phyloP scores from a whole-genome alignment of 371 early-diverging fungal species.

The Saksenaea oblongispora region DNA sequence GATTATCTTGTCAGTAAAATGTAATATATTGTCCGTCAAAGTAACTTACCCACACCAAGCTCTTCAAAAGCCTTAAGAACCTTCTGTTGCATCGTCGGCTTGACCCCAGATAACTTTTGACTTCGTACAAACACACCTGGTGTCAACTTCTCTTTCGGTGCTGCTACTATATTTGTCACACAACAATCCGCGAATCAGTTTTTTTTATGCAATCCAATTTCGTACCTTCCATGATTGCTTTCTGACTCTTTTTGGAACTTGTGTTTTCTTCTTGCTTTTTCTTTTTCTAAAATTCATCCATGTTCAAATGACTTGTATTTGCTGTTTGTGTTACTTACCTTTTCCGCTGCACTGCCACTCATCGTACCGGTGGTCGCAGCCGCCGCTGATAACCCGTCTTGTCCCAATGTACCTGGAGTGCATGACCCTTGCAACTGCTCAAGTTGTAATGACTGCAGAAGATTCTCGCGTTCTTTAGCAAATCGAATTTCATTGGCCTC shows the following conservation, averaged over 20 bases:
- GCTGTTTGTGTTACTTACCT: background rate
- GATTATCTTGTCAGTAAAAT: background rate
- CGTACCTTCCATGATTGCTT: constrained; percentile 20
- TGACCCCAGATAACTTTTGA: constrained; percentile 66
- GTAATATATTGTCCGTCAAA: background rate
- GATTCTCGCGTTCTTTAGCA: constrained; percentile 72
- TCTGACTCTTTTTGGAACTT: constrained; percentile 25
- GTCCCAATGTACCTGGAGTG: background rate
- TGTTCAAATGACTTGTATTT: background rate
- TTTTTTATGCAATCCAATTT: background rate
- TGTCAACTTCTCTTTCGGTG: constrained; percentile 65
- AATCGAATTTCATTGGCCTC: constrained; percentile 77
- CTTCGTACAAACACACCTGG: constrained; percentile 80
- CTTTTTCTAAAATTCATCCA: constrained; percentile 25
- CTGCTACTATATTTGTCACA: constrained; percentile 30
- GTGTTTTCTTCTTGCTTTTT: constrained; percentile 24
- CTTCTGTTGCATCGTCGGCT: constrained; percentile 63
- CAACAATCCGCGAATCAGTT: constrained; percentile 8
- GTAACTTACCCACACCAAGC: constrained; percentile 53
- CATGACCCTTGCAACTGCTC: constrained; percentile 46
- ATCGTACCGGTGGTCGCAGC: constrained; percentile 46
- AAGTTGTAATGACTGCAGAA: constrained; percentile 62
- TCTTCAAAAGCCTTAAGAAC: constrained; percentile 70
- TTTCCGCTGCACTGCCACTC: constrained; percentile 27
- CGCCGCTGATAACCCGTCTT: constrained; percentile 22